phyloP scores from a whole-genome alignment of 345 rosid species.

The Angophora floribunda region DNA sequence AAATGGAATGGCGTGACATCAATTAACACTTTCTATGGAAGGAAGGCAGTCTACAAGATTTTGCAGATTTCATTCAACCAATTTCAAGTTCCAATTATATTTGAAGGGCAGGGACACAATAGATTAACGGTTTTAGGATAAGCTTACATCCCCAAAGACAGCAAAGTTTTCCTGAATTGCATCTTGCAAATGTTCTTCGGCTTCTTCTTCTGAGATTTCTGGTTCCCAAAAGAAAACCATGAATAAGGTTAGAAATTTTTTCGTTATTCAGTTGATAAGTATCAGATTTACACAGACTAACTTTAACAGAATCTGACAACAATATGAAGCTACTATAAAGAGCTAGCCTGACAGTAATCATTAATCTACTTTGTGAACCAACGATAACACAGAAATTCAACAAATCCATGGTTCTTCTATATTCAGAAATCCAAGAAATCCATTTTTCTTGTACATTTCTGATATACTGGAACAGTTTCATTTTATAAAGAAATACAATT shows the following conservation, averaged over 20 bases:
- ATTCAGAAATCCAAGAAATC: not conserved
- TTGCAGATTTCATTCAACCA: not conserved
- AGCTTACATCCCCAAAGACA: slow-evolving; percentile 89
- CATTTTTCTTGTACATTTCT: not conserved
- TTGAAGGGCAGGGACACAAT: not conserved
- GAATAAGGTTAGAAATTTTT: not conserved
- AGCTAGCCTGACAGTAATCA: not conserved
- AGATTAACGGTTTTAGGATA: not conserved
- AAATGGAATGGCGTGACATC: not conserved
- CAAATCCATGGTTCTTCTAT: not conserved
- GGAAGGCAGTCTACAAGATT: not conserved
- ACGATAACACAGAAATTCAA: not conserved
- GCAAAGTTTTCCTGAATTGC: slow-evolving; percentile 98
- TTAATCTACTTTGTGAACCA: not conserved
- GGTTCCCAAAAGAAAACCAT: slow-evolving; percentile 6
- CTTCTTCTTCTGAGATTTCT: slow-evolving; percentile 98
- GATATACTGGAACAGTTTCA: not conserved
- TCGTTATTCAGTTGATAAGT: not conserved
- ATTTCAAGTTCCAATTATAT: not conserved
- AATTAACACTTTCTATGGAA: not conserved
- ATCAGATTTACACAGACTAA: not conserved
- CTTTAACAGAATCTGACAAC: not conserved
- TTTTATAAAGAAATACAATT: not conserved
- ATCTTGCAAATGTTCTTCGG: slow-evolving; percentile 87
- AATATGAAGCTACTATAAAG: not conserved